These are phyloP conservation scores for Phytomonas sp. DNA, from an alignment of 208 protist species.

Conservation along the genomic window DNA sequence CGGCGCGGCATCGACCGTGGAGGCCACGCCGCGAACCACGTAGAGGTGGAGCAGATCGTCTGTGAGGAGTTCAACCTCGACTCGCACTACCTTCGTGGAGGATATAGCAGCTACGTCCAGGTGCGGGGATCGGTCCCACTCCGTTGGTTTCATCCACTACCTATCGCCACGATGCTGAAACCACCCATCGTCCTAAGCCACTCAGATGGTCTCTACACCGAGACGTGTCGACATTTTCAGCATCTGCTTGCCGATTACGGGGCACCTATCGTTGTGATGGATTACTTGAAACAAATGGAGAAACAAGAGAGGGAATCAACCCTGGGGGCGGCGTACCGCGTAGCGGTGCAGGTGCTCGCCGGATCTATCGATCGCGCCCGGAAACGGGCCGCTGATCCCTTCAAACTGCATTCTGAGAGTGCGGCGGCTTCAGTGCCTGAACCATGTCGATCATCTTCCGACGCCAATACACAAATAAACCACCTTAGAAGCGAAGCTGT, in stretches of 20 bases:
- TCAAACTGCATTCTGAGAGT: background rate
- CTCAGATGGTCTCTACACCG: slow-evolving; percentile 29
- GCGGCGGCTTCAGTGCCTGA: background rate
- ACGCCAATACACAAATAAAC: background rate
- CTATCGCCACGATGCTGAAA: slow-evolving; percentile 59
- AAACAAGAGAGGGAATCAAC: slow-evolving; percentile 79
- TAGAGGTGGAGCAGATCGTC: slow-evolving; percentile 88
- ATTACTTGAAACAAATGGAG: slow-evolving; percentile 87
- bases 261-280: slow-evolving; percentile 85
- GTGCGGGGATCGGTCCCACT: slow-evolving; percentile 80
- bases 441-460: background rate
- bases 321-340: slow-evolving; percentile 64
- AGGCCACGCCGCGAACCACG: slow-evolving; percentile 79
- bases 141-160: slow-evolving; percentile 67
- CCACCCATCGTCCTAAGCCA: slow-evolving; percentile 73
- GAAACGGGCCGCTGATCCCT: background rate
- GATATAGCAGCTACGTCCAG: slow-evolving; percentile 60
- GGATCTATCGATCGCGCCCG: slow-evolving; percentile 14
- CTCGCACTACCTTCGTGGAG: background rate
- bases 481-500: slow-evolving; percentile 16
- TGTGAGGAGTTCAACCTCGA: slow-evolving; percentile 27
- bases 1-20: slow-evolving; percentile 91
- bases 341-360: slow-evolving; percentile 50
- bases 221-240: slow-evolving; percentile 88
- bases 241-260: slow-evolving; percentile 88